Conservation (phyloP, 2,329 filamentous ascomycete genomes). For the Alternaria sp. region DNA sequence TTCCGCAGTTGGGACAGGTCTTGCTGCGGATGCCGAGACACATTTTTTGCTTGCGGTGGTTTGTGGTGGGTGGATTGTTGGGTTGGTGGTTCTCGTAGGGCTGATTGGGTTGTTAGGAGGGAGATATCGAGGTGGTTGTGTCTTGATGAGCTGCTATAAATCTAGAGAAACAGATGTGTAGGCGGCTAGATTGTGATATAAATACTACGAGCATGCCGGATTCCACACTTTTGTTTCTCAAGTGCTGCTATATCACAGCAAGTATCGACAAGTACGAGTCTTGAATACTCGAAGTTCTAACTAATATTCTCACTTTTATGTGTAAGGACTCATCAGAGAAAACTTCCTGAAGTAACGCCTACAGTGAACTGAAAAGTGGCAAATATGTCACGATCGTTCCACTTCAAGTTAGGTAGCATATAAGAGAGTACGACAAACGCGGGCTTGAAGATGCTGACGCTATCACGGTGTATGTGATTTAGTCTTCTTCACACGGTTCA, state of each 20-base stretch:
- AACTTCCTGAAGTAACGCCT: background rate
- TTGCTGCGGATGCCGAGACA: background rate
- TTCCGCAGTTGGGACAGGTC: background rate
- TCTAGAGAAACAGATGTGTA: too few relatives aligned
- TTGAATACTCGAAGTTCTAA: background rate
- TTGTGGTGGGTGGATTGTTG: background rate
- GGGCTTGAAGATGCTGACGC: background rate
- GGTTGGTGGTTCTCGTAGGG: background rate
- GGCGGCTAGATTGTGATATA: background rate
- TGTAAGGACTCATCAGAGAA: background rate
- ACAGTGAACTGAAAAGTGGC: background rate
- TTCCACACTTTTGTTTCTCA: background rate
- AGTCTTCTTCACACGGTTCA: background rate
- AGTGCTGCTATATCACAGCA: background rate
- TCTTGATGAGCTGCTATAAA: background rate
- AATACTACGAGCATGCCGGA: background rate
- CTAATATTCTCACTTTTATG: background rate
- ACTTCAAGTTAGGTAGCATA: background rate
- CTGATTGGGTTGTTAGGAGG: background rate
- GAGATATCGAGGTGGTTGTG: background rate
- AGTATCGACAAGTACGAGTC: background rate
- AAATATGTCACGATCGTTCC: background rate
- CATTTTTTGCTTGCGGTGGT: rapidly evolving
- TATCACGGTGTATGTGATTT: background rate
- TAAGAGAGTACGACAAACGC: background rate